phyloP scores from a whole-genome alignment of 768 basidiomycete genomes.

The Pseudohyphozyma bogoriensis region DNA sequence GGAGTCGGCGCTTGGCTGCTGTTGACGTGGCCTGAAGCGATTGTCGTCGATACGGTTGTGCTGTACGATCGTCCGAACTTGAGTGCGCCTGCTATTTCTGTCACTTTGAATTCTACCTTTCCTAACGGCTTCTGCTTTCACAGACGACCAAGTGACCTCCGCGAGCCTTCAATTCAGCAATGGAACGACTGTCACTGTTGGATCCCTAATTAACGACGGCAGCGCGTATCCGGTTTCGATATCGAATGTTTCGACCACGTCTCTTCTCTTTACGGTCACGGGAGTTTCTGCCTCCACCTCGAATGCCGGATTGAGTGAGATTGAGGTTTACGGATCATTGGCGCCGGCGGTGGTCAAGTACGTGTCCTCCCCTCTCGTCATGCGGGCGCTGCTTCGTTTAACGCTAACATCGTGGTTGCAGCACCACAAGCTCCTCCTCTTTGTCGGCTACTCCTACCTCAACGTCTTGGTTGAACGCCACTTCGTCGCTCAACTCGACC shows the following conservation, averaged over 20 bases:
- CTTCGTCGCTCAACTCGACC: too few relatives aligned
- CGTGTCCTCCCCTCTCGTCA: too few relatives aligned
- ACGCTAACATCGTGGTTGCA: too few relatives aligned
- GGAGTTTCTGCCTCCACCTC: too few relatives aligned
- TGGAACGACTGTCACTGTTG: conserved; percentile 14
- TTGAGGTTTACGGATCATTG: too few relatives aligned
- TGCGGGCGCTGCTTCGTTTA: too few relatives aligned
- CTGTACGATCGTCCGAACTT: conserved; percentile 13
- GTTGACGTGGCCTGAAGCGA: conserved; percentile 13
- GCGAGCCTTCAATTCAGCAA: conserved; percentile 22
- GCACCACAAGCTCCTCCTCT: too few relatives aligned
- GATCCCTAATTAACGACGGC: conserved; percentile 17
- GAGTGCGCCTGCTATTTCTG: background rate
- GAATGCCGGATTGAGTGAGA: too few relatives aligned
- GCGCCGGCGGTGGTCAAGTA: too few relatives aligned
- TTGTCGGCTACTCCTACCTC: too few relatives aligned
- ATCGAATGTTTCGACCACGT: conserved; percentile 7
- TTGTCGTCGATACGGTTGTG: background rate
- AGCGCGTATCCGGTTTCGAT: conserved; percentile 14
- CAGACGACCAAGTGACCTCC: conserved; percentile 13
- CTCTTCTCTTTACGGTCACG: conserved; percentile 19
- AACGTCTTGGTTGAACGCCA: too few relatives aligned
- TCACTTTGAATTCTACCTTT: background rate
- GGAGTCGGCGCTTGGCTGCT: conserved; percentile 12
- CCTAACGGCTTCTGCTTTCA: conserved; percentile 24